Conservation (phyloP, 2,329 filamentous ascomycete species). For the Curvularia sp. region DNA sequence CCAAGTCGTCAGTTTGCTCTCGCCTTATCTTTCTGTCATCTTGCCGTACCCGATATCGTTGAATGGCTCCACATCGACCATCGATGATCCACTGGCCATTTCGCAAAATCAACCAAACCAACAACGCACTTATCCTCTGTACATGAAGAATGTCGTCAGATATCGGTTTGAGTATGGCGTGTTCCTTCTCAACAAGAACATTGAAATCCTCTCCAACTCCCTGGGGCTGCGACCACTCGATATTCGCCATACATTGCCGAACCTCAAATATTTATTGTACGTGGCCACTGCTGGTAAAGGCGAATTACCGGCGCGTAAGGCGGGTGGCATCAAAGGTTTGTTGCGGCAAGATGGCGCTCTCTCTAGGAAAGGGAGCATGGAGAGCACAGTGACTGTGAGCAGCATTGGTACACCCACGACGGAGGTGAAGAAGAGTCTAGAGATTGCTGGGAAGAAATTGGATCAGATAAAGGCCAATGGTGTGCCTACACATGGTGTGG, state of each 20-base stretch:
- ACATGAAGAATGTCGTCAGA: constrained; percentile 72
- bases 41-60: constrained; percentile 81
- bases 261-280: constrained; percentile 90
- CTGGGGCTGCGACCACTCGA: constrained; percentile 84
- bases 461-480: constrained; percentile 30
- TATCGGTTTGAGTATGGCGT: constrained; percentile 97
- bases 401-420: constrained; percentile 33
- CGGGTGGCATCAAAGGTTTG: constrained; percentile 48
- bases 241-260: constrained; percentile 89
- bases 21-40: constrained; percentile 80
- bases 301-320: constrained; percentile 59
- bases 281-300: constrained; percentile 81
- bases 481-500: constrained; percentile 11
- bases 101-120: constrained; percentile 47
- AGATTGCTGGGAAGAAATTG: constrained; percentile 23
- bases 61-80: constrained; percentile 75
- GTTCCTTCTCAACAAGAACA: constrained; percentile 95
- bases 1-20: constrained; percentile 75
- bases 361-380: constrained; percentile 44
- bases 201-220: constrained; percentile 70
- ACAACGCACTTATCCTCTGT: constrained; percentile 73
- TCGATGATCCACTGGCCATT: constrained; percentile 73
- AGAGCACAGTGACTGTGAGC: constrained; percentile 41
- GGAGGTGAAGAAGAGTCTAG: constrained; percentile 31
- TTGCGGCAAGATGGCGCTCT: constrained; percentile 35